Evolutionary conservation across 345 rosid genomes (phyloP).

Genomic region (Gossypium thurberi): DNA sequence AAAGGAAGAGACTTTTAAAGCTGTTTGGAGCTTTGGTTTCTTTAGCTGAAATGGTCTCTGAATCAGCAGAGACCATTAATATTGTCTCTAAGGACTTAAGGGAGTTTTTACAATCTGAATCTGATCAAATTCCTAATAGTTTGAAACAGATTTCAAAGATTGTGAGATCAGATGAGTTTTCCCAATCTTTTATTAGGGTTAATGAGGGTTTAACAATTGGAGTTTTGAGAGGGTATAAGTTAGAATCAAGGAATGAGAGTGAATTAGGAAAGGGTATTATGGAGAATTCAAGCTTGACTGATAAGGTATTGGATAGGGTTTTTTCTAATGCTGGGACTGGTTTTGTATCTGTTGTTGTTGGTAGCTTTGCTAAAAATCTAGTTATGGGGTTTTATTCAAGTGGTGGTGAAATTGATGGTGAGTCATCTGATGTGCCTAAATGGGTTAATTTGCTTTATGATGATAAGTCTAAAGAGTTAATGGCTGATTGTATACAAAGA

Average conservation of each 20-base stretch:
- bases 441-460: constrained; percentile 56
- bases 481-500: constrained; percentile 72
- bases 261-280: constrained; percentile 15
- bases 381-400: constrained; percentile 67
- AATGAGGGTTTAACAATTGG: constrained; percentile 68
- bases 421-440: constrained; percentile 29
- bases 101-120: constrained; percentile 59
- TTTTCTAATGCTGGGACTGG: constrained; percentile 71
- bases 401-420: constrained; percentile 21
- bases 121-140: constrained; percentile 77
- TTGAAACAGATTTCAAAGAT: constrained; percentile 82
- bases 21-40: constrained; percentile 52
- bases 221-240: constrained; percentile 45
- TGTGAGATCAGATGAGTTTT: constrained; percentile 54
- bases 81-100: constrained; percentile 67
- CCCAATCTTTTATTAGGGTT: constrained; percentile 44
- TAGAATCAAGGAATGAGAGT: constrained; percentile 19
- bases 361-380: constrained; percentile 90
- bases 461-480: constrained; percentile 57
- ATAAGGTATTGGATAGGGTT: constrained; percentile 63
- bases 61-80: constrained; percentile 56
- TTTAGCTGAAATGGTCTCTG: constrained; percentile 61
- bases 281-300: constrained; percentile 29
- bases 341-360: constrained; percentile 71
- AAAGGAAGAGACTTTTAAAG: constrained; percentile 54